A percentile compares a stretch with the other conserved stretches of the same genome.
These are phyloP conservation scores for Rhamnella rubrinervis DNA, from an alignment of 331 rosid genomes.

Conservation along the genomic window DNA sequence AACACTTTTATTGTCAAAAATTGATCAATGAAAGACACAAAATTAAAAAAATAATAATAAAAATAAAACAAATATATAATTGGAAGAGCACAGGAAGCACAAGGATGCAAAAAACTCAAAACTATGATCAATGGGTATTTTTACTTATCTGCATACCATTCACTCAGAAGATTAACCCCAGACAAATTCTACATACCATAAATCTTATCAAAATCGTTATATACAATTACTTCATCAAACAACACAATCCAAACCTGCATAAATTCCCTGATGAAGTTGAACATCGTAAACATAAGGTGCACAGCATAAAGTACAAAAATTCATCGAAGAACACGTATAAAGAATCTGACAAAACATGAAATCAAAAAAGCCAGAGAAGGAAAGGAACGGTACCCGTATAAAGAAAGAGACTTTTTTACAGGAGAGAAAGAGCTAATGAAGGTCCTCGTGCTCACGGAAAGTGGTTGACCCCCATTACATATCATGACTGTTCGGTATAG, in stretches of 20 bases:
- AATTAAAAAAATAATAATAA: not conserved
- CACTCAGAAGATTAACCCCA: not conserved
- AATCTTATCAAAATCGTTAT: slow-evolving; percentile 14
- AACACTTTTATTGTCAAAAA: not conserved
- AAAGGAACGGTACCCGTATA: slow-evolving; percentile 15
- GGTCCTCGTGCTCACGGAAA: slow-evolving; percentile 26
- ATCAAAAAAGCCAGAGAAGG: not conserved
- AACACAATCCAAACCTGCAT: not conserved
- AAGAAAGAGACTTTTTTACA: slow-evolving; percentile 12
- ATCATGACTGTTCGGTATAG: slow-evolving; percentile 29
- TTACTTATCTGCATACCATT: not conserved
- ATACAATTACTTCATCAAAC: not conserved
- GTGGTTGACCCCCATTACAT: slow-evolving; percentile 13
- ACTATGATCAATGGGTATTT: not conserved
- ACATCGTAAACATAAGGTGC: not conserved
- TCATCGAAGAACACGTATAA: not conserved
- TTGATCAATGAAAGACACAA: not conserved
- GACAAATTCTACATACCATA: not conserved
- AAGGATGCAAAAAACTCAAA: no score
- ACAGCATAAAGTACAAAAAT: not conserved
- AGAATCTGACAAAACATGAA: not conserved
- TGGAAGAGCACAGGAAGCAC: not conserved
- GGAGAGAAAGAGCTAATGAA: slow-evolving; percentile 8
- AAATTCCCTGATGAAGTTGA: slow-evolving; percentile 4
- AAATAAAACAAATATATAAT: not conserved